These are phyloP conservation scores for Cutaneotrichosporon cyanovorans DNA, from an alignment of 1,284 basidiomycete genomes.

Conservation along the genomic window DNA sequence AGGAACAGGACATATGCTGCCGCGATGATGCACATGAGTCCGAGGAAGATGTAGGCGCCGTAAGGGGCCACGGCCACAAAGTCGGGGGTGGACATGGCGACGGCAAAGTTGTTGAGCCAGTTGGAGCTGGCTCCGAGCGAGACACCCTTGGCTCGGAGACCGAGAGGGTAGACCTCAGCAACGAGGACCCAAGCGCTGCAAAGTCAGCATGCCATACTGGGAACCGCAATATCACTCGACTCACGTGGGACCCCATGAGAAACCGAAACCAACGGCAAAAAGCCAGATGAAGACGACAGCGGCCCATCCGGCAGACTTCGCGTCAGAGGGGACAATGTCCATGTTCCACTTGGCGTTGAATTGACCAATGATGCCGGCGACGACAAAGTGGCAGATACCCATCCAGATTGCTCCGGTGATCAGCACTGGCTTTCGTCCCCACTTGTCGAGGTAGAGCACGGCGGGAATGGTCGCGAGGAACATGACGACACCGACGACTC, in stretches of 20 bases:
- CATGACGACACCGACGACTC: conserved; percentile 38
- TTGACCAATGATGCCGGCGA: conserved; percentile 16
- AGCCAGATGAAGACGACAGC: conserved; percentile 21
- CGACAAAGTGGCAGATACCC: conserved; percentile 19
- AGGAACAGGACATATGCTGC: conserved; percentile 20
- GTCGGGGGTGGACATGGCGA: conserved; percentile 17
- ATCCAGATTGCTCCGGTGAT: conserved; percentile 23
- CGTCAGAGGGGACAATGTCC: no score
- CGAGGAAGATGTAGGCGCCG: conserved; percentile 22
- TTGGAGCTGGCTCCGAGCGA: conserved; percentile 19
- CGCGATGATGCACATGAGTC: conserved; percentile 19
- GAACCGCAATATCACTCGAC: conserved; percentile 9
- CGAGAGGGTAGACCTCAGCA: conserved; percentile 20
- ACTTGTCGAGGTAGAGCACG: conserved; percentile 26
- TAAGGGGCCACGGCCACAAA: conserved; percentile 17
- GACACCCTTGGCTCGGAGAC: conserved; percentile 15
- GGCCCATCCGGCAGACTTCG: conserved; percentile 11
- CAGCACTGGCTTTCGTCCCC: conserved; percentile 23
- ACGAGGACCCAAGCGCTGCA: conserved; percentile 24
- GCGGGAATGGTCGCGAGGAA: conserved; percentile 34
- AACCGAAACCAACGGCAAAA: conserved; percentile 20
- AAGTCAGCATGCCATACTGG: conserved; percentile 12
- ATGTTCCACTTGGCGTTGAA: conserved; percentile 10
- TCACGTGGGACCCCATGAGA: conserved; percentile 14
- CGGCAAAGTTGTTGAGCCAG: conserved; percentile 22